Evolutionary conservation across 768 basidiomycete genomes (phyloP).

Genomic region (Hygrocybe coccinea): DNA sequence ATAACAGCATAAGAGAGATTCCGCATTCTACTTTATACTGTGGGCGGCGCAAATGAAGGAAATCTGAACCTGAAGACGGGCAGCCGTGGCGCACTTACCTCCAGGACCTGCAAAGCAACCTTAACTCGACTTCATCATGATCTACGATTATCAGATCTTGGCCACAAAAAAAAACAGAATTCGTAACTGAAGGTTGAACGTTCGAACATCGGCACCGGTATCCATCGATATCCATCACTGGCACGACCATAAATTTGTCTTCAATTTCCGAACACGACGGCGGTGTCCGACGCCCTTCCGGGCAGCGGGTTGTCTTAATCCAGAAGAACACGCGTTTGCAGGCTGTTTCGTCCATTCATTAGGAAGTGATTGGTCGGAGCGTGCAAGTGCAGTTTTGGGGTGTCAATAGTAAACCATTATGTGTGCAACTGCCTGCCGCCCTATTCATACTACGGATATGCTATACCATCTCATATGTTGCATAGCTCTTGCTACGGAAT

Average conservation of each 20-base stretch:
- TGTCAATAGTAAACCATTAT: not conserved
- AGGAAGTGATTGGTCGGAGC: too few relatives aligned
- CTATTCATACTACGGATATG: too few relatives aligned
- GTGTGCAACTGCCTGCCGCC: conserved; percentile 1
- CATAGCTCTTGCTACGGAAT: too few relatives aligned
- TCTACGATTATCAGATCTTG: not conserved
- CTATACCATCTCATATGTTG: too few relatives aligned
- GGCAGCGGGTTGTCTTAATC: too few relatives aligned
- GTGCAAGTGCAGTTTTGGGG: too few relatives aligned
- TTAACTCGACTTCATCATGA: not conserved
- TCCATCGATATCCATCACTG: too few relatives aligned
- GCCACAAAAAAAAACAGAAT: too few relatives aligned
- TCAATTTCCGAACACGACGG: not conserved
- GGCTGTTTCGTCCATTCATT: too few relatives aligned
- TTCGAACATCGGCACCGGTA: conserved; percentile 1
- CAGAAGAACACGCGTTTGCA: too few relatives aligned
- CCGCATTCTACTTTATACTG: not conserved
- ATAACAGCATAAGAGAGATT: not conserved
- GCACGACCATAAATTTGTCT: not conserved
- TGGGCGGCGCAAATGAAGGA: not conserved
- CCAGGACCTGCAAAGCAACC: not conserved
- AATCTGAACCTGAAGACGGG: not conserved
- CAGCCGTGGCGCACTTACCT: not conserved
- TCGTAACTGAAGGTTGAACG: not conserved
- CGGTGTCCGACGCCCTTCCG: not conserved